These are phyloP conservation scores for Nakaseomyces glabratus DNA, from an alignment of 1,139 yeast genomes.

Conservation along the genomic window DNA sequence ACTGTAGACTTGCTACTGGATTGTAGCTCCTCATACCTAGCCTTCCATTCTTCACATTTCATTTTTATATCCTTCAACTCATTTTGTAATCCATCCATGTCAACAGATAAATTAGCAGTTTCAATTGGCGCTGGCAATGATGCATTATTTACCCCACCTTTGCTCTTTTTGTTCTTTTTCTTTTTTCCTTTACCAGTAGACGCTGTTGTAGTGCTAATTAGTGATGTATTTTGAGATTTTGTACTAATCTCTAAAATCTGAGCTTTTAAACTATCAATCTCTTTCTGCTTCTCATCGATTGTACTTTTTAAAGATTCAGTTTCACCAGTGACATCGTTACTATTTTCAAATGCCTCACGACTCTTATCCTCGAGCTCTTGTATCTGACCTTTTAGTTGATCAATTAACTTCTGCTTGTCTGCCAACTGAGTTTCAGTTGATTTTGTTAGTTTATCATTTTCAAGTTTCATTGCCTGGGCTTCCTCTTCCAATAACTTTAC, in stretches of 20 bases:
- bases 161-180: slow-evolving; percentile 21
- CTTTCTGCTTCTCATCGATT: slow-evolving; percentile 7
- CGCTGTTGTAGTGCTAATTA: slow-evolving; percentile 9
- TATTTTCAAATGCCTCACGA: too few species aligned
- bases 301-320: slow-evolving; percentile 15
- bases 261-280: slow-evolving; percentile 6
- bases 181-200: slow-evolving; percentile 11
- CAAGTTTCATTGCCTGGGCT: too few species aligned
- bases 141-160: slow-evolving; percentile 16
- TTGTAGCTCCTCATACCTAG: slow-evolving; percentile 15
- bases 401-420: slow-evolving; percentile 2
- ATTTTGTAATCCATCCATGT: slow-evolving; percentile 11
- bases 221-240: slow-evolving; percentile 11
- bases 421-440: neutral
- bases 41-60: slow-evolving; percentile 19
- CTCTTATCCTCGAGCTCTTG: too few species aligned
- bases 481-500: too few species aligned
- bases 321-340: too few species aligned
- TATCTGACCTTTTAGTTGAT: too few species aligned
- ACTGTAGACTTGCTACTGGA: slow-evolving; percentile 7
- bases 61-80: slow-evolving; percentile 11
- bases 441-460: too few species aligned
- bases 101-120: slow-evolving; percentile 11
- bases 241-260: slow-evolving; percentile 6
- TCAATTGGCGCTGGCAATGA: slow-evolving; percentile 10